These are phyloP conservation scores for Oryza nivara DNA, from an alignment of 176 grass and related monocot species.

Conservation along the genomic window DNA sequence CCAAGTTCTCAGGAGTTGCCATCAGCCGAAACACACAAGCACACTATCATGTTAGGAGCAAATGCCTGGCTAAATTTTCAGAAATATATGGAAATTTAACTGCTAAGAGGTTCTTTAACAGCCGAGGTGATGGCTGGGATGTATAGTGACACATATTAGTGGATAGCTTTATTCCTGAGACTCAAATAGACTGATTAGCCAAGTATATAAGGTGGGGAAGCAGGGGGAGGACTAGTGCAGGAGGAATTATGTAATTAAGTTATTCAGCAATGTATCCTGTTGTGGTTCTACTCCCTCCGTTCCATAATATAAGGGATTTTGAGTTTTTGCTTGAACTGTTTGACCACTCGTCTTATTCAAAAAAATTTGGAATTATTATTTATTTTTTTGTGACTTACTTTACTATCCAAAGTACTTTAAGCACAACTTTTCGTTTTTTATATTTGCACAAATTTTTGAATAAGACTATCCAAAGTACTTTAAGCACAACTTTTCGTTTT, in stretches of 20 bases:
- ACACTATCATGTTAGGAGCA: conserved; percentile 80
- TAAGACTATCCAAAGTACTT: too few species aligned
- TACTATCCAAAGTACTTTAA: too few species aligned
- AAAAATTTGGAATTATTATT: too few species aligned
- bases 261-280: neutral
- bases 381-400: too few species aligned
- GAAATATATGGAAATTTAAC: conserved; percentile 79
- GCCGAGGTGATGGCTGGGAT: conserved; percentile 84
- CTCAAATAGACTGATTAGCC: conserved; percentile 16
- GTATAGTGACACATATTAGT: conserved; percentile 42
- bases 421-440: too few species aligned
- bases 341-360: too few species aligned
- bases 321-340: too few species aligned
- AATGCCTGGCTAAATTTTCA: conserved; percentile 73
- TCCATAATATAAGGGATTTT: too few species aligned
- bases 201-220: conserved; percentile 25
- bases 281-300: neutral
- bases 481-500: too few species aligned
- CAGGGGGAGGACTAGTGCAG: neutral
- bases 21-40: conserved; percentile 74
- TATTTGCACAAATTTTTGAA: too few species aligned
- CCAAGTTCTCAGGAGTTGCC: conserved; percentile 87
- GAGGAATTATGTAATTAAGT: neutral
- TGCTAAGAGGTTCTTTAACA: conserved; percentile 60
- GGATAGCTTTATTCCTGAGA: neutral